Conservation (phyloP, 768 basidiomycete species). For the Lentinula guzmanii region DNA sequence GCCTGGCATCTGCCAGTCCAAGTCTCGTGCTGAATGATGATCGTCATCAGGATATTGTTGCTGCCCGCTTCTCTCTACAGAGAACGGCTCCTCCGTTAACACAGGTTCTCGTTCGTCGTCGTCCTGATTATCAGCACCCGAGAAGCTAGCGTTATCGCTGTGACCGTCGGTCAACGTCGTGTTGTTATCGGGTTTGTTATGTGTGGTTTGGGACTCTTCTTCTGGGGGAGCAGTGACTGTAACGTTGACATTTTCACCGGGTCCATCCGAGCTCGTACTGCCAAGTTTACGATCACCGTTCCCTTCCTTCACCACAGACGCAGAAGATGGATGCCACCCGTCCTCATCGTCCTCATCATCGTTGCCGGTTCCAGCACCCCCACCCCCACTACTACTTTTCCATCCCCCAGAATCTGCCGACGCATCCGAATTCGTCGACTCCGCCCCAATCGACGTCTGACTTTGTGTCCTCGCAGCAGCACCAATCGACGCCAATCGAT, state of each 20-base stretch:
- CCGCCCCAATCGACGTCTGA: not conserved
- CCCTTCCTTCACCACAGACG: not conserved
- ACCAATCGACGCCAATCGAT: slow-evolving; percentile 26
- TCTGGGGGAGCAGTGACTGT: slow-evolving; percentile 20
- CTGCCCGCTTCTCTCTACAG: not conserved
- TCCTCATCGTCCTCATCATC: slow-evolving; percentile 2
- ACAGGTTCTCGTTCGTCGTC: slow-evolving; percentile 17
- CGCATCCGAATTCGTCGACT: not conserved
- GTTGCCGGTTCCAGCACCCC: not conserved
- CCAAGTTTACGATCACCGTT: slow-evolving; percentile 11
- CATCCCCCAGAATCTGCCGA: not conserved
- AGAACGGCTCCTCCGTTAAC: slow-evolving; percentile 6
- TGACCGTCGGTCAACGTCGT: slow-evolving; percentile 3
- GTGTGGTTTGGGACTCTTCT: not conserved
- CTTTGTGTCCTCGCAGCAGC: not conserved
- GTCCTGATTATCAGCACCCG: slow-evolving; percentile 4
- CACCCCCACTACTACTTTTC: not conserved
- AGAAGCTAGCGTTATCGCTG: not conserved
- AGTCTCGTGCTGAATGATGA: slow-evolving; percentile 14
- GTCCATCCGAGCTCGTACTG: slow-evolving; percentile 1
- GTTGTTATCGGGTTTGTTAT: slow-evolving; percentile 1
- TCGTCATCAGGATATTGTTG: slow-evolving; percentile 5
- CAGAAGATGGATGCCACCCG: not conserved
- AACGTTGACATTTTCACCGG: slow-evolving; percentile 36
- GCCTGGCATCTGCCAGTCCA: slow-evolving; percentile 43